These are phyloP conservation scores for Fusarium ambrosium DNA, from an alignment of 2,329 filamentous ascomycete genomes.

Conservation along the genomic window DNA sequence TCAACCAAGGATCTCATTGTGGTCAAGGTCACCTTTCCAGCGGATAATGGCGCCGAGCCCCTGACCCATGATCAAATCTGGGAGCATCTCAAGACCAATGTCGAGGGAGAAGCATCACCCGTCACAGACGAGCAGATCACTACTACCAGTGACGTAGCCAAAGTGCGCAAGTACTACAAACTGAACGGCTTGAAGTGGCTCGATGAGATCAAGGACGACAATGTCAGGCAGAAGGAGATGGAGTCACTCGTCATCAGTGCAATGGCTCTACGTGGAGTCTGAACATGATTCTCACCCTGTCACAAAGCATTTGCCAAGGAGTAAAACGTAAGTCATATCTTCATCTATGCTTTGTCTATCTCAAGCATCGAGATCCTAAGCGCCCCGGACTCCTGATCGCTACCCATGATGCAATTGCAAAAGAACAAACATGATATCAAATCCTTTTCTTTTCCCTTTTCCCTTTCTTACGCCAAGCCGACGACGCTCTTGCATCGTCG, in stretches of 20 bases:
- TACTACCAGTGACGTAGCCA: conserved; percentile 72
- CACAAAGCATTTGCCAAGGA: conserved; percentile 17
- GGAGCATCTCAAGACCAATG: conserved; percentile 70
- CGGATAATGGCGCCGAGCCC: conserved; percentile 57
- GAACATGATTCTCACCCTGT: conserved; percentile 15
- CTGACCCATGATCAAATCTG: conserved; percentile 62
- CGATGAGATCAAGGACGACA: conserved; percentile 59
- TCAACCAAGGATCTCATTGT: conserved; percentile 80
- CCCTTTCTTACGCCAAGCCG: conserved; percentile 50
- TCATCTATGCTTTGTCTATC: conserved; percentile 46
- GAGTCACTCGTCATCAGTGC: conserved; percentile 79
- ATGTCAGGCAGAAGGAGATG: conserved; percentile 65
- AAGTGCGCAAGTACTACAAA: conserved; percentile 89
- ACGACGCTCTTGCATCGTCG: conserved; percentile 64
- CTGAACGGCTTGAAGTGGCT: conserved; percentile 72
- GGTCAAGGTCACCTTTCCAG: conserved; percentile 78
- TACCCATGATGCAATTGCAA: conserved; percentile 46
- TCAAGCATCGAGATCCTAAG: conserved; percentile 43
- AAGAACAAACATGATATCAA: conserved; percentile 44
- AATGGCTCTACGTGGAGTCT: conserved; percentile 73
- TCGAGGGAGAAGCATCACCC: conserved; percentile 71
- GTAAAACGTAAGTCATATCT: conserved; percentile 47
- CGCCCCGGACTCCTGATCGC: conserved; percentile 47
- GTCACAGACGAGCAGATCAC: conserved; percentile 76
- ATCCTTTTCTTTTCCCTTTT: conserved; percentile 24